A percentile compares a stretch with the other conserved stretches of the same genome.
Evolutionary conservation across 2,329 filamentous ascomycete genomes (phyloP).

Genomic region (Colletotrichum graminicola): DNA sequence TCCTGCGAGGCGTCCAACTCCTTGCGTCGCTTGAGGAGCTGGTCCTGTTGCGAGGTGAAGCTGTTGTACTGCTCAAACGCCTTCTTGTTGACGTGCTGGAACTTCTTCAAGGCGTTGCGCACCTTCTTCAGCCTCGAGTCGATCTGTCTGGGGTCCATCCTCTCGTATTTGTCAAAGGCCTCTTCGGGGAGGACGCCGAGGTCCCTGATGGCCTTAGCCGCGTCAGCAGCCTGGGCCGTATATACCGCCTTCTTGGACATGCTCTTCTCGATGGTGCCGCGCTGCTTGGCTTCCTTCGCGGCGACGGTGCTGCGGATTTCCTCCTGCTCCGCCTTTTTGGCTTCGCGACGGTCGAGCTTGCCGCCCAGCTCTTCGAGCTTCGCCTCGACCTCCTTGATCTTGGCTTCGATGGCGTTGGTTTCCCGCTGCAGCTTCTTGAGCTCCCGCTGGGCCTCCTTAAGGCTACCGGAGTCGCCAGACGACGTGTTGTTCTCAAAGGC

Average conservation of each 20-base stretch:
- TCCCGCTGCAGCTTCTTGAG: conserved; percentile 81
- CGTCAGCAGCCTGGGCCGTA: conserved; percentile 81
- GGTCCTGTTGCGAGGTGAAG: conserved; percentile 93
- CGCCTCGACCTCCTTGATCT: conserved; percentile 79
- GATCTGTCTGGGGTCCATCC: conserved; percentile 80
- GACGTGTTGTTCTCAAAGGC: conserved; percentile 74
- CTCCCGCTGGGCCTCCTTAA: conserved; percentile 85
- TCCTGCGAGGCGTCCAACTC: conserved; percentile 89
- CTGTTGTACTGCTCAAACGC: conserved; percentile 99
- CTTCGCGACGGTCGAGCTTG: conserved; percentile 68
- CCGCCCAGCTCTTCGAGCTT: conserved; percentile 69
- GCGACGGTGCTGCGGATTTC: conserved; percentile 81
- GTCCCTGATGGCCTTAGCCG: conserved; percentile 89
- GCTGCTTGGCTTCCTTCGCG: conserved; percentile 82
- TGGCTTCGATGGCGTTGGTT: conserved; percentile 74
- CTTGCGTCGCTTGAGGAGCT: conserved; percentile 83
- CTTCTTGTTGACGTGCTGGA: conserved; percentile 99
- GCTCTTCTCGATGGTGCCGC: conserved; percentile 92
- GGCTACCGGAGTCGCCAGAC: conserved; percentile 64
- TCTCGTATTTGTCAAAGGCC: conserved; percentile 90
- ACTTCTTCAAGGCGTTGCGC: conserved; percentile 94
- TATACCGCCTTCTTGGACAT: conserved; percentile 88
- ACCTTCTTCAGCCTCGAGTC: conserved; percentile 85
- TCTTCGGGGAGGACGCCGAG: conserved; percentile 94
- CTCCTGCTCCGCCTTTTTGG: conserved; percentile 72